Evolutionary conservation across 73 alveolate species (phyloP).

Genomic region (Breviolum minutum): DNA sequence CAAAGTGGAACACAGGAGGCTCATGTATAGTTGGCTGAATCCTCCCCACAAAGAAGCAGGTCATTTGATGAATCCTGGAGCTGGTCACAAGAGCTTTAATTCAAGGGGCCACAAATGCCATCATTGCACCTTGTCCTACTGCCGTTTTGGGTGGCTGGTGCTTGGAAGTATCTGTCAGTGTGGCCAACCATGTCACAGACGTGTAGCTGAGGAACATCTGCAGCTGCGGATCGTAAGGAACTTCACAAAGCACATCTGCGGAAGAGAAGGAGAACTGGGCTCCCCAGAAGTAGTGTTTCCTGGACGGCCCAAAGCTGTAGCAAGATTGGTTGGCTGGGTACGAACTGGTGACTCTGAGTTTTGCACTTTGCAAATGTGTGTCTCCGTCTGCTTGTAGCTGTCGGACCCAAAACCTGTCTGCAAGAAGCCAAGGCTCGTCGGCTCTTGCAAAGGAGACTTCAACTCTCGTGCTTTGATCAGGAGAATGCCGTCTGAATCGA

Average conservation of each 20-base stretch:
- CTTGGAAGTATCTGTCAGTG: not conserved
- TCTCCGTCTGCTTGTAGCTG: not conserved
- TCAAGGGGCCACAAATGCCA: not conserved
- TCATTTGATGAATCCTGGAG: not conserved
- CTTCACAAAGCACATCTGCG: slow-evolving; percentile 47
- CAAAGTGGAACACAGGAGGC: no score
- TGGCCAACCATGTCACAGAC: not conserved
- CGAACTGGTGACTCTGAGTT: not conserved
- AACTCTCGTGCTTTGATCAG: slow-evolving; percentile 68
- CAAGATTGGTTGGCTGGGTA: not conserved
- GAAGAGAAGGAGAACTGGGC: slow-evolving; percentile 94
- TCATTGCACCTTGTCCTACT: not conserved
- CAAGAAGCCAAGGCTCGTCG: not conserved
- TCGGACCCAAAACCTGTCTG: not conserved
- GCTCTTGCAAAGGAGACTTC: slow-evolving; percentile 19
- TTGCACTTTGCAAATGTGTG: not conserved
- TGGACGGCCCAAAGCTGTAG: not conserved
- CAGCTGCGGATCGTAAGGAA: slow-evolving; percentile 81
- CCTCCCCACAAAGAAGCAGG: not conserved
- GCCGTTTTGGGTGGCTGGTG: no score
- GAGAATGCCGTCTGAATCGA: slow-evolving; percentile 78
- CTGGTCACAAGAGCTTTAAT: not conserved
- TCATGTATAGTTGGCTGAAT: not conserved
- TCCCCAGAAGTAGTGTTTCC: slow-evolving; percentile 92
- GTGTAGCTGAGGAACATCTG: slow-evolving; percentile 34